Evolutionary conservation across 2,329 filamentous ascomycete genomes (phyloP).

Genomic region (Polytolypa hystricis): DNA sequence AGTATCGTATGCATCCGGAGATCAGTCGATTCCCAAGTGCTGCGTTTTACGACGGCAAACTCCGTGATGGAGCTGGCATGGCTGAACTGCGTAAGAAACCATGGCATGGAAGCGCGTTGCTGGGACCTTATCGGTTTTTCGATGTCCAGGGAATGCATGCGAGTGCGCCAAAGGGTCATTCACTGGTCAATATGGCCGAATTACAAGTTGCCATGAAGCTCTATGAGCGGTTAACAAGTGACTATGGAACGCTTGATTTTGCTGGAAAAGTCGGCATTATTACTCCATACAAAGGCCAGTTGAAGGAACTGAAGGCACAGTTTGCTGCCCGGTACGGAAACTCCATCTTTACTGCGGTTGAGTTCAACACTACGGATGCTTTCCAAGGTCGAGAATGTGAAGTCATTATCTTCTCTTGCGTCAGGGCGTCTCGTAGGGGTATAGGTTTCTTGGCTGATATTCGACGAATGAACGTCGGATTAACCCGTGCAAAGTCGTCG

Average conservation of each 20-base stretch:
- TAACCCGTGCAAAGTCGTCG: slow-evolving; percentile 92
- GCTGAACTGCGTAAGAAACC: slow-evolving; percentile 59
- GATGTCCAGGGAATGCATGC: slow-evolving; percentile 84
- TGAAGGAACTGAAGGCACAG: slow-evolving; percentile 64
- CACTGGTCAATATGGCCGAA: slow-evolving; percentile 79
- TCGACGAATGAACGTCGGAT: slow-evolving; percentile 96
- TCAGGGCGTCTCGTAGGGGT: slow-evolving; percentile 80
- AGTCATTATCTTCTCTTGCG: slow-evolving; percentile 97
- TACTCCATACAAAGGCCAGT: slow-evolving; percentile 92
- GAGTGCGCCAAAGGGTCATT: slow-evolving; percentile 71
- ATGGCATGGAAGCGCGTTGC: slow-evolving; percentile 73
- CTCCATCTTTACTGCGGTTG: slow-evolving; percentile 63
- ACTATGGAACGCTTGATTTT: slow-evolving; percentile 60
- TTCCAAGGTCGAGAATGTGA: slow-evolving; percentile 96
- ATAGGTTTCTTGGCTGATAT: slow-evolving; percentile 99
- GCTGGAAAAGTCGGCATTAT: slow-evolving; percentile 88
- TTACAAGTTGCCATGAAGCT: slow-evolving; percentile 76
- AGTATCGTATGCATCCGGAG: slow-evolving; percentile 98
- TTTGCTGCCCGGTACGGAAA: slow-evolving; percentile 67
- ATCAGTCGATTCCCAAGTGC: slow-evolving; percentile 84
- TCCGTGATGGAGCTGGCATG: slow-evolving; percentile 82
- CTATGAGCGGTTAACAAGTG: slow-evolving; percentile 65
- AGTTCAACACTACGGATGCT: slow-evolving; percentile 98
- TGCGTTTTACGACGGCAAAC: slow-evolving; percentile 81
- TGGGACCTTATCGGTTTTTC: slow-evolving; percentile 94